These are phyloP conservation scores for Teratosphaeria destructans DNA, from an alignment of 2,329 filamentous ascomycete genomes.

Conservation along the genomic window DNA sequence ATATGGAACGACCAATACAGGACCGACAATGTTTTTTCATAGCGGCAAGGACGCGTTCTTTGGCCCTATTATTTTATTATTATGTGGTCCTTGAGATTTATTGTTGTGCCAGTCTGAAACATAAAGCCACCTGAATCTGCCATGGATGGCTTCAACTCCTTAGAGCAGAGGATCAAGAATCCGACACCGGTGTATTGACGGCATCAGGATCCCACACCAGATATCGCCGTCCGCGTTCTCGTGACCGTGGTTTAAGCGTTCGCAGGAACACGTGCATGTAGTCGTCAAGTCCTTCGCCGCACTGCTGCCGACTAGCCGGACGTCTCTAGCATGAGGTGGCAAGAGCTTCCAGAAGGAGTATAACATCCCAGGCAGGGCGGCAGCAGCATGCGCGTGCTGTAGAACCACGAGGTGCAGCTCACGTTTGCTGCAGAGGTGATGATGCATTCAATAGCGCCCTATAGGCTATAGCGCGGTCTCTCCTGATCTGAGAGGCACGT, in stretches of 20 bases:
- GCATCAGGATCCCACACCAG: not conserved
- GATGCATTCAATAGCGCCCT: not conserved
- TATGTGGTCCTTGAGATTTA: too few species aligned
- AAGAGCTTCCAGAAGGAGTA: not conserved
- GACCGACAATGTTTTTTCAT: not conserved
- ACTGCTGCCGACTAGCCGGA: not conserved
- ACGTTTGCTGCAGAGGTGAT: not conserved
- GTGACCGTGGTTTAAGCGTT: not conserved
- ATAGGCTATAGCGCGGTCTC: not conserved
- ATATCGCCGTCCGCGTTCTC: not conserved
- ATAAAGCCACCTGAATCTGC: too few species aligned
- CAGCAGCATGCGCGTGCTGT: not conserved
- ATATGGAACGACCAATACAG: not conserved
- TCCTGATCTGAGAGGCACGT: not conserved
- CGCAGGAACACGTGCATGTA: not conserved
- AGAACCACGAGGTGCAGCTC: not conserved
- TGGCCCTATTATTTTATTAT: not conserved
- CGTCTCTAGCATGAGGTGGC: not conserved
- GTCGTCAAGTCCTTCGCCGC: not conserved
- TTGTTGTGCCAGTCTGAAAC: too few species aligned
- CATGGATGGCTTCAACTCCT: too few species aligned
- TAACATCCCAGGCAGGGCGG: not conserved
- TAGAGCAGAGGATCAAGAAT: not conserved
- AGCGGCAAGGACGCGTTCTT: not conserved
- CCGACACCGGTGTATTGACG: not conserved